These are phyloP conservation scores for Chaetomiaceae sp. DNA, from an alignment of 2,329 filamentous ascomycete genomes.

Conservation along the genomic window DNA sequence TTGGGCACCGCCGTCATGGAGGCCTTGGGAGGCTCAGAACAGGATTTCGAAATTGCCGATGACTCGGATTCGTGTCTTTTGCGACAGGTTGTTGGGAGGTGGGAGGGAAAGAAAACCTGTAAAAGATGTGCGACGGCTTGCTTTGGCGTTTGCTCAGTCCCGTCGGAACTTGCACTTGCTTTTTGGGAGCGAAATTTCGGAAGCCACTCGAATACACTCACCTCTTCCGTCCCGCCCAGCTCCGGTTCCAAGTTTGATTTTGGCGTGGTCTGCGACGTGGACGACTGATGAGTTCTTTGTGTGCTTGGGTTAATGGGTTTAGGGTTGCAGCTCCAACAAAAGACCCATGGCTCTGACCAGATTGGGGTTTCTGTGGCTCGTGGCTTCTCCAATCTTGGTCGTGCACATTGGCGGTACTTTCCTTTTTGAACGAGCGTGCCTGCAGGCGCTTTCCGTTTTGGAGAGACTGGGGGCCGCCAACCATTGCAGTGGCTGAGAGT, in stretches of 20 bases:
- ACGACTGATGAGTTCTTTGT: not conserved
- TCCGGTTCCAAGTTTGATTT: not conserved
- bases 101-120: not conserved
- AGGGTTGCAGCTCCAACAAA: not conserved
- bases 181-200: not conserved
- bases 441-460: not conserved
- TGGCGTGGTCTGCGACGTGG: slow-evolving; percentile 1
- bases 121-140: not conserved
- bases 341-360: not conserved
- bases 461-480: not conserved
- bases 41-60: not conserved
- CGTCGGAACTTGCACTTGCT: not conserved
- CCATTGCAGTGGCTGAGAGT: not conserved
- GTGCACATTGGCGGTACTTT: slow-evolving; percentile 7
- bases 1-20: slow-evolving; percentile 4
- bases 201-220: not conserved
- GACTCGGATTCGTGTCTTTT: not conserved
- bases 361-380: slow-evolving; percentile 14
- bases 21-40: not conserved
- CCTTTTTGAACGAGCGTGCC: slow-evolving; percentile 12
- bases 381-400: slow-evolving; percentile 18
- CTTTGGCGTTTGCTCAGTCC: not conserved
- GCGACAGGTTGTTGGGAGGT: no score
- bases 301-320: not conserved
- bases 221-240: no score